Evolutionary conservation across 2,329 filamentous ascomycete genomes (phyloP).

Genomic region (Tolypocladium ophioglossoides): DNA sequence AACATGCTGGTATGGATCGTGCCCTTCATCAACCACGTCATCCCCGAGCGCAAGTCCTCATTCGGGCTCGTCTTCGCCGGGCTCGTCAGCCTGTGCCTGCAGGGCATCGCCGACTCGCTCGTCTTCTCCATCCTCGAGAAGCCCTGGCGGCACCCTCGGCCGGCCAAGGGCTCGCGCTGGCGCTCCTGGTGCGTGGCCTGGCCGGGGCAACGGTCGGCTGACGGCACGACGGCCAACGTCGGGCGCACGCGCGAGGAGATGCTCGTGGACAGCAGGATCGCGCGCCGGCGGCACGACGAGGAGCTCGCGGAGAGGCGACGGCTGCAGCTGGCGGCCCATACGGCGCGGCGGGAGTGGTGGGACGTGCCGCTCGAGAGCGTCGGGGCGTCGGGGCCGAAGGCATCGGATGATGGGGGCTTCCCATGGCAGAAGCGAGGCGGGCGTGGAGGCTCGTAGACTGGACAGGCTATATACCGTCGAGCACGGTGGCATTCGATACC

Average conservation of each 20-base stretch:
- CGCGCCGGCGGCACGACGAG: conserved; percentile 35
- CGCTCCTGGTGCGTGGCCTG: not conserved
- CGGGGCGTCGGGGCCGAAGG: not conserved
- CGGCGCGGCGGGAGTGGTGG: conserved; percentile 18
- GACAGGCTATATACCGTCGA: not conserved
- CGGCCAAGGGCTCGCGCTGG: not conserved
- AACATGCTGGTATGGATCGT: conserved; percentile 65
- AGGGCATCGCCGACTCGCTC: conserved; percentile 57
- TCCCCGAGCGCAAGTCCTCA: conserved; percentile 31
- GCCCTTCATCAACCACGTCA: conserved; percentile 55
- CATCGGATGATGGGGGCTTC: not conserved
- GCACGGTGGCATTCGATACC: not conserved
- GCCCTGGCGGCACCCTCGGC: conserved; percentile 43
- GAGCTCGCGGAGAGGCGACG: conserved; percentile 29
- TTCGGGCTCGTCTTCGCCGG: conserved; percentile 44
- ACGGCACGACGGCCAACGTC: conserved; percentile 10
- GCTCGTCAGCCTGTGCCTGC: conserved; percentile 49
- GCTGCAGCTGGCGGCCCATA: conserved; percentile 6
- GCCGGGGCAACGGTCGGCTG: not conserved
- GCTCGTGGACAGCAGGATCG: conserved; percentile 36
- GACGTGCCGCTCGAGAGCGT: conserved; percentile 10
- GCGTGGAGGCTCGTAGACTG: not conserved
- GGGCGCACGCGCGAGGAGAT: conserved; percentile 43
- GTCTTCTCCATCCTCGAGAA: conserved; percentile 61
- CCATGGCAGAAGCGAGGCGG: not conserved